Evolutionary conservation across 2,329 filamentous ascomycete genomes (phyloP), one percentile per base, ranked within the genome.

Genomic region (Akanthomyces dipterigenus): DNA sequence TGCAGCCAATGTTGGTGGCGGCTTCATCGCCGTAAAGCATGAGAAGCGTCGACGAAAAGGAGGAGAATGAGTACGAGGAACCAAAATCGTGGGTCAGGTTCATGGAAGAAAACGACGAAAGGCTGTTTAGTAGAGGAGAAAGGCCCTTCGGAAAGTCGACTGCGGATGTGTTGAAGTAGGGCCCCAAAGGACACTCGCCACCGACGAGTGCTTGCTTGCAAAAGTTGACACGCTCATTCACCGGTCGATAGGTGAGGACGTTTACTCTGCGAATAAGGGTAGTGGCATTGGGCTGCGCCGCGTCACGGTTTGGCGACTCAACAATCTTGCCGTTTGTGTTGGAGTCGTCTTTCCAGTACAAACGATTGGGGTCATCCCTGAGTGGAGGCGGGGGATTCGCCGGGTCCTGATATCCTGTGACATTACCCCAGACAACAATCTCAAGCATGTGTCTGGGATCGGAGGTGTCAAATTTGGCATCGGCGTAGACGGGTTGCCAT

Each of bases 361-460:
- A 31, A 31, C 45, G 24, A 28, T 62, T 48, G 0, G 83, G 73
- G 70, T 85, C 82, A 67, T 81, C 73, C 3, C 9, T 6, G 31
- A 48, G 28, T 20, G 81, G 74, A 0, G 83, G 68, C 38, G 91
- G 91, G 58, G 91, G 82, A 2, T 74, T 63, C n/a, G 78, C 76
- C 14, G 75, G 70, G 2, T 80, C 79, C 49, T 82, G 80, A 55
- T 88, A 85, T 51, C 95, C 95, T 9, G 88, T 90, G 34, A 98
- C 91, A 74, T 98, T 97, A 56, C 93, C 93, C 78, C 91, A 98
- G 51, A 96, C 83, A 1, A 87, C 95, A 60, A 97, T 78, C 64
- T 84, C 86, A 54, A 99, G 80, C 45, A 81, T 84, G 70, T 93
- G 85, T 55, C 77, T 80, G 5, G 82, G 72, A 64, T 82, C 76